These are phyloP conservation scores for Hammondia hammondi DNA, from an alignment of 169 alveolate genomes.

Conservation along the genomic window DNA sequence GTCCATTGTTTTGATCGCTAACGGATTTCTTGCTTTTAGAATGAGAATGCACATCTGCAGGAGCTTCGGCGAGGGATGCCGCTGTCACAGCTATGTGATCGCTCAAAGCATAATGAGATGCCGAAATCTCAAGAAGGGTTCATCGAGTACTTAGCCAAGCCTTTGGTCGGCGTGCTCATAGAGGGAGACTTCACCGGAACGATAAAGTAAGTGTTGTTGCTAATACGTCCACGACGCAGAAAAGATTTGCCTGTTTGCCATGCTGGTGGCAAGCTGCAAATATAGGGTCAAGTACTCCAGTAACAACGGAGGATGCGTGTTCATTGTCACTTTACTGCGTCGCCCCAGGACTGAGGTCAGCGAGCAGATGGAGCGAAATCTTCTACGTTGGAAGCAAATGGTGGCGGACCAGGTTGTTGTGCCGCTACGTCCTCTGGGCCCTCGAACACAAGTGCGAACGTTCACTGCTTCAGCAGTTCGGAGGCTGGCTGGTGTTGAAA, in stretches of 20 bases:
- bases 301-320: not conserved
- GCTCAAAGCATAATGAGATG: conserved; percentile 84
- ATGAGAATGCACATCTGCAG: not conserved
- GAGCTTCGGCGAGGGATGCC: conserved; percentile 84
- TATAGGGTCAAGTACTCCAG: not conserved
- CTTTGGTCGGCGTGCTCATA: conserved; percentile 77
- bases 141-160: conserved; percentile 82
- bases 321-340: not conserved
- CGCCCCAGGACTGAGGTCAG: conserved; percentile 38
- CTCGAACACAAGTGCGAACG: conserved; percentile 55
- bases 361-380: conserved; percentile 38
- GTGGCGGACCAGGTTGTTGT: conserved; percentile 41
- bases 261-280: not conserved
- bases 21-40: no score
- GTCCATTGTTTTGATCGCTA: no score
- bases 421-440: conserved; percentile 10
- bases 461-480: conserved; percentile 55
- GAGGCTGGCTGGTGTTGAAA: conserved; percentile 36
- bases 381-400: conserved; percentile 54
- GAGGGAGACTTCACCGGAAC: conserved; percentile 38
- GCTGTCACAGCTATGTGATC: conserved; percentile 88
- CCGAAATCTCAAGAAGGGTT: conserved; percentile 89
- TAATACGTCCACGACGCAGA: not conserved
- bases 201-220: conserved; percentile 8
- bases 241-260: not conserved